Percentiles rank a stretch among this genome's conserved stretches.
phyloP scores from a whole-genome alignment of 495 filamentous ascomycete genomes.

The Penicillium lividum region DNA sequence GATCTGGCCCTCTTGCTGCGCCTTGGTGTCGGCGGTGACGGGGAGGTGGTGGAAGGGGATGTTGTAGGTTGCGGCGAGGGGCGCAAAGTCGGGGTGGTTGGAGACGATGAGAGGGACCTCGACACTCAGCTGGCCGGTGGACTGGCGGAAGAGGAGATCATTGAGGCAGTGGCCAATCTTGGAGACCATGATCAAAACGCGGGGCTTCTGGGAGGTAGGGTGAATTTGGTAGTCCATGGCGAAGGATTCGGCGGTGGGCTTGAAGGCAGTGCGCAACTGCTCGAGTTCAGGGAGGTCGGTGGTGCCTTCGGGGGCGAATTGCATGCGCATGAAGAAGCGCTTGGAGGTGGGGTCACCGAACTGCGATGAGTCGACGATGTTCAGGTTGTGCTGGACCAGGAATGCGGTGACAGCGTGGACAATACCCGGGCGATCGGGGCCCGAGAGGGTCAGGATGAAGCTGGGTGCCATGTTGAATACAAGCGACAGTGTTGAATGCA shows the following conservation, averaged over 20 bases:
- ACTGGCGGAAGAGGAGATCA: slow-evolving; percentile 73
- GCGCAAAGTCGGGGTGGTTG: slow-evolving; percentile 71
- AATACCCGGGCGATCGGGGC: slow-evolving; percentile 73
- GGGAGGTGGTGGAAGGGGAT: slow-evolving; percentile 74
- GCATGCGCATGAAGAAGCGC: slow-evolving; percentile 78
- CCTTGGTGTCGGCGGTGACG: slow-evolving; percentile 67
- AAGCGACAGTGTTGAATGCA: slow-evolving; percentile 37
- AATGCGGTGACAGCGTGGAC: slow-evolving; percentile 74
- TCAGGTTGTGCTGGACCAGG: slow-evolving; percentile 64
- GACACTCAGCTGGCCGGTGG: slow-evolving; percentile 59
- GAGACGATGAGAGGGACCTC: slow-evolving; percentile 68
- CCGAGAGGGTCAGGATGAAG: slow-evolving; percentile 73
- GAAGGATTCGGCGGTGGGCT: slow-evolving; percentile 55
- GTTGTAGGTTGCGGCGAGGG: slow-evolving; percentile 66
- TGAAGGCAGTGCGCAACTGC: slow-evolving; percentile 47
- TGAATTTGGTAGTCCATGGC: slow-evolving; percentile 64
- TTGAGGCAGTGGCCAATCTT: slow-evolving; percentile 82
- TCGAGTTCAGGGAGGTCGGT: slow-evolving; percentile 43
- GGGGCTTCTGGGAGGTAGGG: slow-evolving; percentile 60
- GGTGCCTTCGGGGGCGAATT: slow-evolving; percentile 55
- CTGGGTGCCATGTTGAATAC: slow-evolving; percentile 44
- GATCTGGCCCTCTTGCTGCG: slow-evolving; percentile 63
- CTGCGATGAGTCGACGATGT: slow-evolving; percentile 74
- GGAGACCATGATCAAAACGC: slow-evolving; percentile 77
- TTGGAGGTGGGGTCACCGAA: slow-evolving; percentile 65